Conservation (phyloP, 2,329 filamentous ascomycete species). For the Penicillium sp. region DNA sequence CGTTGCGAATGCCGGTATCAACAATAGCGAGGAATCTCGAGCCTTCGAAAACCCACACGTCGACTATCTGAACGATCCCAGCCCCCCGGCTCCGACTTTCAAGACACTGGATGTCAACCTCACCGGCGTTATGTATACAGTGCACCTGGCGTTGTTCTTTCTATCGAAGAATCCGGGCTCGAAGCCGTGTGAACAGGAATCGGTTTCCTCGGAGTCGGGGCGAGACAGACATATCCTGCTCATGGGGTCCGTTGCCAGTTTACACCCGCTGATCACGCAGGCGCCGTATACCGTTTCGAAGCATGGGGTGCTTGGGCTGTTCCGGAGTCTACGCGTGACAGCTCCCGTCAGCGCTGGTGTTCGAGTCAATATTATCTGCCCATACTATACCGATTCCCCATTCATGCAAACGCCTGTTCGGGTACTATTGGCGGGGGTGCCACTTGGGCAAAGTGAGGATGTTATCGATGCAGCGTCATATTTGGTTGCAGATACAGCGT, state of each 20-base stretch:
- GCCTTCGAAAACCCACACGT: conserved; percentile 4
- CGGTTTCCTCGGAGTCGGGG: not conserved
- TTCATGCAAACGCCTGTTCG: conserved; percentile 9
- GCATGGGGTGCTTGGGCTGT: conserved; percentile 7
- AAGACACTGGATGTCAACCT: conserved; percentile 10
- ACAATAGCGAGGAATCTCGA: conserved; percentile 2
- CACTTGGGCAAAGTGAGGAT: conserved; percentile 6
- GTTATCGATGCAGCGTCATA: conserved; percentile 10
- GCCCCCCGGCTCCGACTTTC: conserved; percentile 5
- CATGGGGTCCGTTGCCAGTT: conserved; percentile 7
- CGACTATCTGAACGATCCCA: conserved; percentile 10
- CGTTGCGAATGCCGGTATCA: conserved; percentile 11
- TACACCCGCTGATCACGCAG: conserved; percentile 9
- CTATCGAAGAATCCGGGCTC: conserved; percentile 7
- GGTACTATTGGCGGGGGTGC: conserved; percentile 5
- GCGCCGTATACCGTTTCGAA: conserved; percentile 9
- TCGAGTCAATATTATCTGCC: conserved; percentile 10
- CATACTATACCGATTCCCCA: conserved; percentile 7
- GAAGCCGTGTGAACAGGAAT: not conserved
- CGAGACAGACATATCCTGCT: conserved; percentile 9
- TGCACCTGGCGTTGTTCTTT: conserved; percentile 9
- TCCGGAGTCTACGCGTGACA: conserved; percentile 4
- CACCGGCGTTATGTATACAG: conserved; percentile 10
- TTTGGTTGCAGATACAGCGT: conserved; percentile 7
- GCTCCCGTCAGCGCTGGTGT: conserved; percentile 4